phyloP scores from a whole-genome alignment of 148 eudicot species.

The Nepenthes gracilis region DNA sequence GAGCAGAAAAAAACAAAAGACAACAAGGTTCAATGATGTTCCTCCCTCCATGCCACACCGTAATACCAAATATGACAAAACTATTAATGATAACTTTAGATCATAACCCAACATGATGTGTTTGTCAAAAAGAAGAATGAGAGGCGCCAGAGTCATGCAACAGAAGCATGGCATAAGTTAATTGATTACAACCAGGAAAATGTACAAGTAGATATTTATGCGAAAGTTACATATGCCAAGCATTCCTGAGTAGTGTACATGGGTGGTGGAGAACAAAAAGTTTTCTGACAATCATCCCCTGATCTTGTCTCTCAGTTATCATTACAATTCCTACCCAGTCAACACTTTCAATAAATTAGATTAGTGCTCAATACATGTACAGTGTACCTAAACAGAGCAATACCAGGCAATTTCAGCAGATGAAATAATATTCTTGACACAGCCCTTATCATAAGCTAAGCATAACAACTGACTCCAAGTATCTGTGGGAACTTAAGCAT shows the following conservation, averaged over 20 bases:
- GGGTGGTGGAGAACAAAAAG: constrained; percentile 6
- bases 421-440: neutral
- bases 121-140: no score
- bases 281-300: constrained; percentile 9
- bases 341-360: constrained; percentile 4
- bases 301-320: neutral
- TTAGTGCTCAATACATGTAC: neutral
- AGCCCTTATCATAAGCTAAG: neutral
- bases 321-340: neutral
- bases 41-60: no score
- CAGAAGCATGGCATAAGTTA: no score
- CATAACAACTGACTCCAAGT: no score
- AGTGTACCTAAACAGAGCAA: no score
- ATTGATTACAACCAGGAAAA: neutral
- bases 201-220: constrained; percentile 1
- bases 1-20: no score
- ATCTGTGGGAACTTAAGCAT: neutral
- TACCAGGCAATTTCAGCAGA: constrained; percentile 1
- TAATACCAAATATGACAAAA: no score
- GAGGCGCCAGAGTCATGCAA: no score
- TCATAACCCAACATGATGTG: no score
- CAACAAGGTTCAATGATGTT: no score
- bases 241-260: constrained; percentile 18
- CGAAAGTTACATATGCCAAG: constrained; percentile 1
- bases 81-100: no score